Base-by-base conservation (phyloP, 257 asterid species). In the Jacaranda copaia region DNA sequence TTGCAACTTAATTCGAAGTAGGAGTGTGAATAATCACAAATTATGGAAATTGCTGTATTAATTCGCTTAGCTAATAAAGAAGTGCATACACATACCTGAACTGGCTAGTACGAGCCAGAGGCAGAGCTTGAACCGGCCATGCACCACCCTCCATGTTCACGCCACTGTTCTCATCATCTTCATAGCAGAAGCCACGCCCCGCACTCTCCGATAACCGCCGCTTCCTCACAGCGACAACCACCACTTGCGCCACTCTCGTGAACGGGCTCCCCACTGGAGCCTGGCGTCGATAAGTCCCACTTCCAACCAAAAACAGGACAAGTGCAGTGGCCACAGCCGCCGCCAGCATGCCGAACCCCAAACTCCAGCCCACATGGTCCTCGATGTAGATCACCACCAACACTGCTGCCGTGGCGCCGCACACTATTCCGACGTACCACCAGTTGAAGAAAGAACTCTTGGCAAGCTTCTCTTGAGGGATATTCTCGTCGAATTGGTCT, bases 401-500 rank as follows among this genome's bases (percentile, higher is more conserved):
- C 16, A 87, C 70, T 7, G 95, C 88, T 0, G 88, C 14, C 18
- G 91, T 77, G 83, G 93, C 89, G 39, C 93, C 97, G 63, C 60
- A 62, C 8, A 88, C 92, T 14, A 89, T 84, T 2, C 97, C 97
- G 32, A 87, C 79, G 81, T 91, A 89, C 97, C 97, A 91, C 97
- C 95, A 89, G 79, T 91, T 91, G 92, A 91, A 91, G 85, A 91
- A 89, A 6, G 95, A 89, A 51, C 89, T 81, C 78, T 89, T 91
- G 0, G 87, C 87, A 56, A 39, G 80, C 74, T 84, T 85, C 73
- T 88, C 89, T 2, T 38, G 40, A 0, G 95, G 88, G 59, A 56
- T 4, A 5, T 76, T 82, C 6, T 89, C 95, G 70, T 89, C 88
- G 12, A 91, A 91, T 52, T 91, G 97, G 70, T 91, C 97, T 0